These are phyloP conservation scores for Triangularia setosa DNA, from an alignment of 2,329 filamentous ascomycete species.

Conservation along the genomic window DNA sequence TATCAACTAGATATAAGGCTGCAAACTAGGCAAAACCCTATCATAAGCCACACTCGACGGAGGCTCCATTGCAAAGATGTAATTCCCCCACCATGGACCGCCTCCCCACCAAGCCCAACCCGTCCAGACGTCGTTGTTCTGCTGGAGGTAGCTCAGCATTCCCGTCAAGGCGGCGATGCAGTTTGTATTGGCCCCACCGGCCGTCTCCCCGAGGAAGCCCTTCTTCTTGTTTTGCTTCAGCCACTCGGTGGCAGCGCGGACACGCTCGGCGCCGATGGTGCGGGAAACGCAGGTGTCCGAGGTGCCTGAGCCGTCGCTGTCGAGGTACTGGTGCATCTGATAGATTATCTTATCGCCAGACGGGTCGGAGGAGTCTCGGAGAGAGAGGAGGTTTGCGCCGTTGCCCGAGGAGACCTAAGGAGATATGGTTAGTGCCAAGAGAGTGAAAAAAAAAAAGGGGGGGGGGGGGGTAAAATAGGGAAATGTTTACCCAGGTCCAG, in stretches of 20 bases:
- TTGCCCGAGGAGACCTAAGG: slow-evolving; percentile 45
- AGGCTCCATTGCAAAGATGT: slow-evolving; percentile 37
- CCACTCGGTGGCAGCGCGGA: slow-evolving; percentile 50
- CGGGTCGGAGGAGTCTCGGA: slow-evolving; percentile 42
- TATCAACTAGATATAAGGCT: slow-evolving; percentile 15
- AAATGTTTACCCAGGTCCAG: slow-evolving; percentile 43
- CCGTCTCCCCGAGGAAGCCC: slow-evolving; percentile 53
- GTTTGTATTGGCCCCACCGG: slow-evolving; percentile 46
- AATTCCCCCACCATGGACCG: slow-evolving; percentile 55
- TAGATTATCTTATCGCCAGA: slow-evolving; percentile 42
- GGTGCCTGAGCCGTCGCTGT: slow-evolving; percentile 49
- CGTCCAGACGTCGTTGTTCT: slow-evolving; percentile 54
- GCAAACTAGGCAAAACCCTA: slow-evolving; percentile 21
- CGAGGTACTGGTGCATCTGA: slow-evolving; percentile 58
- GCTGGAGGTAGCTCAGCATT: slow-evolving; percentile 47
- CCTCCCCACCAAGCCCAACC: slow-evolving; percentile 55
- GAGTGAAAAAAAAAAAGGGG: slow-evolving; percentile 42
- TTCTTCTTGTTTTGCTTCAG: slow-evolving; percentile 51
- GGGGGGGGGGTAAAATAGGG: slow-evolving; percentile 56
- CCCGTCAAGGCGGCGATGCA: slow-evolving; percentile 50
- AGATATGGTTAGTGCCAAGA: slow-evolving; percentile 50
- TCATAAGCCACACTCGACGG: slow-evolving; percentile 41
- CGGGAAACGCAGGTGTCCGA: slow-evolving; percentile 42
- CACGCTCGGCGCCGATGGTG: slow-evolving; percentile 46
- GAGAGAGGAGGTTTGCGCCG: slow-evolving; percentile 36